Base-by-base conservation (phyloP, 129 eudicot species). In the Centella asiatica region DNA sequence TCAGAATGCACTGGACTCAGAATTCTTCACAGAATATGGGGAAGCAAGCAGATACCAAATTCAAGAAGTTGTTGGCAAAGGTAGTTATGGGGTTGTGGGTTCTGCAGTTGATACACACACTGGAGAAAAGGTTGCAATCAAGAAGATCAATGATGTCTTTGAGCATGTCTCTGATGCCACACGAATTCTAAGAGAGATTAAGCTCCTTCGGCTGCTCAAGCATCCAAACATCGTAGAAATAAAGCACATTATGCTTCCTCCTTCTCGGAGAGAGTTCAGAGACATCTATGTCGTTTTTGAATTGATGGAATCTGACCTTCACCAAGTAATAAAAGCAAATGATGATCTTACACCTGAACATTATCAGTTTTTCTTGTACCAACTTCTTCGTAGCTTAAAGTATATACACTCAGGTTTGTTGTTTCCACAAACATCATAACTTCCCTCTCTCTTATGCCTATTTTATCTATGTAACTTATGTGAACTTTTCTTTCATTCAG, bases 101-200 rank as follows among this genome's bases (percentile, higher is more conserved):
- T 84, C 95, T 26, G 95, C 95, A 36, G 68, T 69, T 22, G 83
- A 84, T 66, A 77, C 81, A 26, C 81, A 77, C 23, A 84, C 79
- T 0, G 92, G 92, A 19, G 92, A 84, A 63, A 80, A 64, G 24
- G 92, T 84, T 52, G 92, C 92, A 4, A 80, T 84, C 23, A 84
- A 84, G 80, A 87, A 87, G 74, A 87, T 87, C 27, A 78, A 87
- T 60, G 95, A 87, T 74, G 95, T 87, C 18, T 87, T 87, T 44
- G 95, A 87, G 56, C 93, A 87, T 72, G 95, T 87, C 60, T 87
- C 95, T 66, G 95, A 87, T 71, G 95, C 95, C 76, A 87, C 86
- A 9, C 66, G 95, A 57, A 84, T 87, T 60, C 82, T 87, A 14
- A 84, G 95, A 77, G 95, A 87, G 78, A 84, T 87, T 62, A 87